Evolutionary conservation across 2,329 filamentous ascomycete species (phyloP), one percentile per base, ranked within the genome.

Genomic region (Ophiocordyceps camponoti-floridani): DNA sequence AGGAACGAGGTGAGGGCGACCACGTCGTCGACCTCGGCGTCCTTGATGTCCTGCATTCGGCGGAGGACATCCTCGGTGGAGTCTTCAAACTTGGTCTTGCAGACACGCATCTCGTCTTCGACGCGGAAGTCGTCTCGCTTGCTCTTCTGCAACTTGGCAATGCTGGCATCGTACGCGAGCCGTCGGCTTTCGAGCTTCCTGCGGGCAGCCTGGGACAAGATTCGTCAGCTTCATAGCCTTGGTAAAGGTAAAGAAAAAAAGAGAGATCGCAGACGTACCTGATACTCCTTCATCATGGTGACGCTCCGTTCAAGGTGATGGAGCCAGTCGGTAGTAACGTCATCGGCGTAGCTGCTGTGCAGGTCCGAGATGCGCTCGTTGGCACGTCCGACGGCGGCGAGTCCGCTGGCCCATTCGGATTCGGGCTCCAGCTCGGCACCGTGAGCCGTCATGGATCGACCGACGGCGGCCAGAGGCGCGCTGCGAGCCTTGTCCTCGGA

Each of bases 281-380:
- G 87, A 55, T 94, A 96, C 58, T 96, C 91, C 61, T 94, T 95
- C 85, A 96, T 89, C 72, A 94, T 91, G 33, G 85, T 80, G 44
- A 94, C 64, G 26, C 83, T 93, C 51, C 87, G 73, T 61, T 96
- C 89, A 19, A 94, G 68, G n/a, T 84, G 87, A 60, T 95, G 87
- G 47, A 94, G 70, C 89, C 89, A 95, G 58, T 75, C 82, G 31
- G 77, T 73, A 14, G 83, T 93, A 49, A 86, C 82, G 54, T 84
- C 75, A 31, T 76, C 71, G 41, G 86, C 77, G 56, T 89, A 94
- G 23, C 71, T 77, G 59, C 94, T 89, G 62, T 96, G 89, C 46
- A 86, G 74, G 42, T 85, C 77, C 11, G 84, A 84, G 51, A 95
- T 73, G 44, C 84, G 79, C 65, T 96, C 89, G 57, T 96, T 89